Evolutionary conservation across 1,284 basidiomycete species (phyloP).

Genomic region (Melampsora larici-populina): DNA sequence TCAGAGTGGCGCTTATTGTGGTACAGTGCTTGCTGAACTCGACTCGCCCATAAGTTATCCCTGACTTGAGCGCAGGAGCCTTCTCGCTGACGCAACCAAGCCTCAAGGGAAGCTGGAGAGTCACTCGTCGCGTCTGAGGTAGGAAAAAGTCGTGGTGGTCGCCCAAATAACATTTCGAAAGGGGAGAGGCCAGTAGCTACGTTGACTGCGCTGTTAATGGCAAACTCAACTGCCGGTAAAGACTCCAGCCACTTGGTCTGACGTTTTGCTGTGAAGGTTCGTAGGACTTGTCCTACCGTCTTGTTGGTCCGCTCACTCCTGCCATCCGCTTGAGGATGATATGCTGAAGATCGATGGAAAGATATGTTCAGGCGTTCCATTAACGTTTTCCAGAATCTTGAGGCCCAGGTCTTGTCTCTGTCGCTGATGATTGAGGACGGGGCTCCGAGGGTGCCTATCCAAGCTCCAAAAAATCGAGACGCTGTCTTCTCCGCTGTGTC

Average conservation of each 20-base stretch:
- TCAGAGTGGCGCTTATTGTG: too few relatives aligned
- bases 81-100: neutral
- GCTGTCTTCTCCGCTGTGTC: too few relatives aligned
- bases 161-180: slow-evolving; percentile 44
- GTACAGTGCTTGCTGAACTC: neutral
- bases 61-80: neutral
- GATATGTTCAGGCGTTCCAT: slow-evolving; percentile 46
- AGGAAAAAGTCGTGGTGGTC: neutral
- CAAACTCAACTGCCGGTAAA: too few relatives aligned
- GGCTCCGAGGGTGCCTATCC: slow-evolving; percentile 40
- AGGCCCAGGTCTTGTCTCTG: slow-evolving; percentile 48
- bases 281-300: too few relatives aligned
- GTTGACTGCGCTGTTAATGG: too few relatives aligned
- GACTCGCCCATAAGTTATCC: neutral
- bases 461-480: neutral
- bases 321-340: too few relatives aligned
- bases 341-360: slow-evolving; percentile 44
- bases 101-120: neutral
- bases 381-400: slow-evolving; percentile 49
- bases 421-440: slow-evolving; percentile 48
- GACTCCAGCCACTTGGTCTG: too few relatives aligned
- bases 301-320: too few relatives aligned
- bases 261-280: too few relatives aligned
- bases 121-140: neutral
- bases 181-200: slow-evolving; percentile 44